Conservation (phyloP, 2,329 filamentous ascomycete species). For the Scytalidium sp. region DNA sequence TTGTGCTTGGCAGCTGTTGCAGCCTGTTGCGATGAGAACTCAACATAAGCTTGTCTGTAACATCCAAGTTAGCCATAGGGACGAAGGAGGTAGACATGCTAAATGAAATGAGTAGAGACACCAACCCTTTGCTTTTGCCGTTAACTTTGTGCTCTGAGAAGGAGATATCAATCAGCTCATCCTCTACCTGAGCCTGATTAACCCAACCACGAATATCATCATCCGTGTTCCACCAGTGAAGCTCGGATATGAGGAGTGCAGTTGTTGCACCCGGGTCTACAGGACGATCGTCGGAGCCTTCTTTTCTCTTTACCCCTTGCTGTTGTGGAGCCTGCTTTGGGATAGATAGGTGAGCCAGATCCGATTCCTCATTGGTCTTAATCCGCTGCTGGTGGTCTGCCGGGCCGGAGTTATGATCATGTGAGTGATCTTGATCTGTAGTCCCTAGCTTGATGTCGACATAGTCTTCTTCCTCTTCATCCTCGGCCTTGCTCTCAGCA, state of each 20-base stretch:
- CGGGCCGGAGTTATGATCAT: slow-evolving; percentile 27
- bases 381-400: slow-evolving; percentile 36
- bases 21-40: slow-evolving; percentile 79
- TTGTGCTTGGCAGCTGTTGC: slow-evolving; percentile 81
- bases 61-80: background rate
- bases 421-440: slow-evolving; percentile 6
- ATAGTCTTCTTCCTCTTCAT: slow-evolving; percentile 38
- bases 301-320: slow-evolving; percentile 60
- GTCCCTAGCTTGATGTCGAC: slow-evolving; percentile 36
- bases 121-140: slow-evolving; percentile 95
- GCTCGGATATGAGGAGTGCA: slow-evolving; percentile 81
- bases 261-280: slow-evolving; percentile 59
- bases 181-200: slow-evolving; percentile 74
- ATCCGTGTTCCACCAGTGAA: slow-evolving; percentile 97
- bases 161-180: slow-evolving; percentile 85
- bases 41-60: slow-evolving; percentile 71
- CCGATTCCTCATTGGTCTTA: slow-evolving; percentile 36
- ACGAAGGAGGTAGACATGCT: background rate
- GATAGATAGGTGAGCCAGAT: slow-evolving; percentile 30
- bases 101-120: slow-evolving; percentile 8
- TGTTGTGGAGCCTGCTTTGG: slow-evolving; percentile 37
- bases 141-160: slow-evolving; percentile 99
- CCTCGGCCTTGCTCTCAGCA: slow-evolving; percentile 15
- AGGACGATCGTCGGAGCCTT: slow-evolving; percentile 54
- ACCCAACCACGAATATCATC: slow-evolving; percentile 91